Evolutionary conservation across 2,329 filamentous ascomycete genomes (phyloP).

Genomic region (Huntiella decipiens): DNA sequence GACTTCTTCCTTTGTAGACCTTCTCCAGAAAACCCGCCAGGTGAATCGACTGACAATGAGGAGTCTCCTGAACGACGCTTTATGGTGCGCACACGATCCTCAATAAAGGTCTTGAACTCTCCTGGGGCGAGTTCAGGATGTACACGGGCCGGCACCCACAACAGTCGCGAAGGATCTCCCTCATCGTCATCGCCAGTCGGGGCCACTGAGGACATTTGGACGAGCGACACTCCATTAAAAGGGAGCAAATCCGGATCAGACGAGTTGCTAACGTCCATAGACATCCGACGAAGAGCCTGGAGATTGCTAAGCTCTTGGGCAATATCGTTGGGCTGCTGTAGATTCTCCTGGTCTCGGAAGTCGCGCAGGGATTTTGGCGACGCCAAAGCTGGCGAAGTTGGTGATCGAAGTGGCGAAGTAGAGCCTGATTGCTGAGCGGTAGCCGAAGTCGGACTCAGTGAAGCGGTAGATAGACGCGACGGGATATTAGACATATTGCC

Average conservation of each 20-base stretch:
- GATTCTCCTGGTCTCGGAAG: slow-evolving; percentile 47
- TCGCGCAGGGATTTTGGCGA: slow-evolving; percentile 25
- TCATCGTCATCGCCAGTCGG: slow-evolving; percentile 60
- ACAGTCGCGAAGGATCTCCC: slow-evolving; percentile 68
- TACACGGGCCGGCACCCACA: slow-evolving; percentile 89
- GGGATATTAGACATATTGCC: slow-evolving; percentile 22
- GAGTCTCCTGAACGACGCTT: slow-evolving; percentile 63
- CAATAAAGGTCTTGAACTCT: slow-evolving; percentile 91
- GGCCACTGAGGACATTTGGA: slow-evolving; percentile 53
- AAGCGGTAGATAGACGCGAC: slow-evolving; percentile 21
- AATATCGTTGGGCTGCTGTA: slow-evolving; percentile 74
- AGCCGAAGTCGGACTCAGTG: slow-evolving; percentile 13
- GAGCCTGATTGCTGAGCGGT: no score
- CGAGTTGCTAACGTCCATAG: slow-evolving; percentile 71
- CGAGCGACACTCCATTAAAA: slow-evolving; percentile 42
- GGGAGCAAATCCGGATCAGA: slow-evolving; percentile 59
- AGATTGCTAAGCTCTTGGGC: slow-evolving; percentile 85
- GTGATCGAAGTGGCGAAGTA: slow-evolving; percentile 17
- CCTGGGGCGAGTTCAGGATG: slow-evolving; percentile 89
- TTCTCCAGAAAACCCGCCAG: slow-evolving; percentile 21
- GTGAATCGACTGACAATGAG: slow-evolving; percentile 35
- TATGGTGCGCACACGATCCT: slow-evolving; percentile 81
- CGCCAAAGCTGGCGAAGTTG: slow-evolving; percentile 29
- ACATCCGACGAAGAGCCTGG: slow-evolving; percentile 77
- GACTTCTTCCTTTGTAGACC: slow-evolving; percentile 75